Conservation (phyloP, 2,329 filamentous ascomycete genomes). For the Colletotrichum melonis region DNA sequence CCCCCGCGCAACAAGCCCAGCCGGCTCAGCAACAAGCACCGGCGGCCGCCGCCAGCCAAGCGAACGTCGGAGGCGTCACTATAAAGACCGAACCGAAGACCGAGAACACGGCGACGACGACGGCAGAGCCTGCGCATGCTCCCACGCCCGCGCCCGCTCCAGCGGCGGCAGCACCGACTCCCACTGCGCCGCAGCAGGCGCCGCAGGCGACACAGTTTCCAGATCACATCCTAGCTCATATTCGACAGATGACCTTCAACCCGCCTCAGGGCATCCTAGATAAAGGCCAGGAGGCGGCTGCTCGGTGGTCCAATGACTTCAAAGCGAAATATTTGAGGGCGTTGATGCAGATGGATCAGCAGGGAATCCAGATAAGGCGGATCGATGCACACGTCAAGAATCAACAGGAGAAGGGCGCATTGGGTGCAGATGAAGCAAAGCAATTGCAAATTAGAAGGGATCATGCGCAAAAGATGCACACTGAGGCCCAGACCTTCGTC, state of each 20-base stretch:
- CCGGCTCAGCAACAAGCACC: constrained; percentile 36
- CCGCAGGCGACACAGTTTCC: constrained; percentile 49
- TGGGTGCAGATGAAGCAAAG: constrained; percentile 57
- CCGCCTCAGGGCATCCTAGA: constrained; percentile 53
- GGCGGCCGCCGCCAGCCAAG: constrained; percentile 5
- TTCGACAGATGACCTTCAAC: constrained; percentile 60
- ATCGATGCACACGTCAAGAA: constrained; percentile 57
- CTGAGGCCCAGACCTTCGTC: constrained; percentile 60
- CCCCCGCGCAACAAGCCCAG: constrained; percentile 39
- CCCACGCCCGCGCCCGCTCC: constrained; percentile 21
- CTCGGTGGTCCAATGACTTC: constrained; percentile 60
- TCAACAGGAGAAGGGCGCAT: constrained; percentile 56
- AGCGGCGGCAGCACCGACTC: constrained; percentile 18
- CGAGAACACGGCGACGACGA: constrained; percentile 15
- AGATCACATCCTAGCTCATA: constrained; percentile 57
- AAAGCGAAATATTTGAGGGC: constrained; percentile 60
- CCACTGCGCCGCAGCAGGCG: constrained; percentile 27
- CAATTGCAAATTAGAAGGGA: constrained; percentile 57
- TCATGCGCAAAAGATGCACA: constrained; percentile 55
- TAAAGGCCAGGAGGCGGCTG: constrained; percentile 54
- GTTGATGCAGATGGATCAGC: constrained; percentile 61
- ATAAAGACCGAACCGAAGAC: constrained; percentile 30
- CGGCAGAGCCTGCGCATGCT: constrained; percentile 27
- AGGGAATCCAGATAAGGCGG: constrained; percentile 51
- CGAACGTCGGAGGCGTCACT: constrained; percentile 15